Conservation (phyloP, 257 asterid genomes). For the Cinchona pubescens region DNA sequence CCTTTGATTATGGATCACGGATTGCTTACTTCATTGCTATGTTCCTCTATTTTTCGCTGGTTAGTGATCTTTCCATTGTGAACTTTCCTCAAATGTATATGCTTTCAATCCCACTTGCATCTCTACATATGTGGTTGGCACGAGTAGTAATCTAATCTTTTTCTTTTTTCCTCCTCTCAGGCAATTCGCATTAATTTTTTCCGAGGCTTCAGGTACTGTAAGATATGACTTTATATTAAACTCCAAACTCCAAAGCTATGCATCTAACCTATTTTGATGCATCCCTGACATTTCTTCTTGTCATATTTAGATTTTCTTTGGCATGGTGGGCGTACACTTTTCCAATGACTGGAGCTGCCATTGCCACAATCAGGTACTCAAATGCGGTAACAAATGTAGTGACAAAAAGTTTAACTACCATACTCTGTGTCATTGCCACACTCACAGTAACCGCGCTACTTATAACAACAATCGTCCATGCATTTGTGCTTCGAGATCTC, state of each 20-base stretch:
- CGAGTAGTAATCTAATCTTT: constrained; percentile 13
- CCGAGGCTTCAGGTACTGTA: constrained; percentile 64
- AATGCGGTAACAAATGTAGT: constrained; percentile 33
- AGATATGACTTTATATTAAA: no score
- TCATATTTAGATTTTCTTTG: constrained; percentile 48
- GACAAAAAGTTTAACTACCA: constrained; percentile 38
- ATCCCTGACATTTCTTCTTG: background rate
- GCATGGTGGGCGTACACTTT: constrained; percentile 98
- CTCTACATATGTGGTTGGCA: no score
- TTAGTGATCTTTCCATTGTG: constrained; percentile 20
- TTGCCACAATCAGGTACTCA: constrained; percentile 67
- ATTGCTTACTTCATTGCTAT: constrained; percentile 74
- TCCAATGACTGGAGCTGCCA: constrained; percentile 83
- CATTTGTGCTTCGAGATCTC: constrained; percentile 60
- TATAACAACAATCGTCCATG: constrained; percentile 61
- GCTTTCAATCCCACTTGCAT: background rate
- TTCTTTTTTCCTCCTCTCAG: constrained; percentile 32
- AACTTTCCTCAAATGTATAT: background rate
- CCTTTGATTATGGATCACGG: constrained; percentile 63
- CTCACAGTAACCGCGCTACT: constrained; percentile 54
- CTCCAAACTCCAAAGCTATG: background rate
- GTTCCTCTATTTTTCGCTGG: constrained; percentile 89
- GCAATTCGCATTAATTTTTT: constrained; percentile 82
- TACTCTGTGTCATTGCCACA: constrained; percentile 53
- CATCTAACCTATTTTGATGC: background rate